A percentile compares a stretch with the other conserved stretches of the same genome.
Evolutionary conservation across 495 filamentous ascomycete genomes (phyloP).

Genomic region (Penicillium cataractarum): DNA sequence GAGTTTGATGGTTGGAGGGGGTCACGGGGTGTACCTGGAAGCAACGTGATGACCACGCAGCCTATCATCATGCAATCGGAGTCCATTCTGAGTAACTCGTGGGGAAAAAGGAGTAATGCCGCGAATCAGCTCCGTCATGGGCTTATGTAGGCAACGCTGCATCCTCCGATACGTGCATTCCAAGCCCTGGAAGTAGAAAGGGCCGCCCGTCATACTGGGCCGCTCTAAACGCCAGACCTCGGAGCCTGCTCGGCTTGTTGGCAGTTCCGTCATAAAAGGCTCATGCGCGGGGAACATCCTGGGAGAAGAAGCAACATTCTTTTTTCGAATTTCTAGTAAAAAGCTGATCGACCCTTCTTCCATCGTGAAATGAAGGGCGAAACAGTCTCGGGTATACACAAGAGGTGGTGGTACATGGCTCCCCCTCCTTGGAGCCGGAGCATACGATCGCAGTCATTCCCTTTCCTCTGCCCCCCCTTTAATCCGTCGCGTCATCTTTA

Average conservation of each 20-base stretch:
- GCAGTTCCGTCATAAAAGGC: constrained; percentile 1
- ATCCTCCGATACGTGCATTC: constrained; percentile 5
- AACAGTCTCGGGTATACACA: constrained; percentile 4
- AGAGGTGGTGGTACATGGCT: constrained; percentile 20
- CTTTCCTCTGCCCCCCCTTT: constrained; percentile 6
- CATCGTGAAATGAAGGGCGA: not conserved
- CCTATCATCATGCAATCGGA: constrained; percentile 1
- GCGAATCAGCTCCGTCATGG: constrained; percentile 3
- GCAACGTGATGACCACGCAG: constrained; percentile 1
- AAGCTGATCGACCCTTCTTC: not conserved
- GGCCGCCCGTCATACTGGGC: constrained; percentile 1
- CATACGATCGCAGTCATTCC: constrained; percentile 13
- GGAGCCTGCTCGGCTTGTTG: not conserved
- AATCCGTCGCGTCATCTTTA: constrained; percentile 43
- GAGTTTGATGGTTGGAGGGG: not conserved
- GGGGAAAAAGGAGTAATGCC: not conserved
- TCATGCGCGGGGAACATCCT: constrained; percentile 4
- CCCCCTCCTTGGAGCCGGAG: not conserved
- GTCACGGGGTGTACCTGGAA: constrained; percentile 4
- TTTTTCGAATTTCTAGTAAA: constrained; percentile 7
- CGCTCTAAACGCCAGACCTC: not conserved
- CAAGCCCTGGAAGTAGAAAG: not conserved
- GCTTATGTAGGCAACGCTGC: not conserved
- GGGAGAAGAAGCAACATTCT: constrained; percentile 4
- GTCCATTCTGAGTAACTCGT: not conserved